Evolutionary conservation across 352 stramenopile genomes (phyloP), one percentile per base, ranked within the genome.

Genomic region (Pythium dissotocum): DNA sequence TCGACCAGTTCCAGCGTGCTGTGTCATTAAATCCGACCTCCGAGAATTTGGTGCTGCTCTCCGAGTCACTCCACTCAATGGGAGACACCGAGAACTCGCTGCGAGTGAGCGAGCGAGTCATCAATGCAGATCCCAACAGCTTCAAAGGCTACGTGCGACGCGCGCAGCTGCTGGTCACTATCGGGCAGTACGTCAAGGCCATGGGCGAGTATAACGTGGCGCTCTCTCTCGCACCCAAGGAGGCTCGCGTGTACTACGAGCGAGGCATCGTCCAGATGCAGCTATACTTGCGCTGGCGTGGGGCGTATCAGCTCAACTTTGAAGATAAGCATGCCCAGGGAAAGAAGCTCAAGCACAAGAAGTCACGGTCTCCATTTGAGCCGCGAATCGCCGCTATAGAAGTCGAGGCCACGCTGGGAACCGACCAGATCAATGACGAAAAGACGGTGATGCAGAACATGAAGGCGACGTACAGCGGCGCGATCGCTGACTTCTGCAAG

Each of bases 11-110:
- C 53, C 79, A 92, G 58, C 77, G 71, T 26, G 83, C 82, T 1
- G 85, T 85, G 26, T 63, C 75, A 14, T 67, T 87, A 4, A 82
- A 88, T 42, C 85, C 83, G 38, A 91, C 77, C 4, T 82, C 77
- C 7, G 85, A 89, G 35, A 94, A 94, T 55, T 71, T 94, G n/a
- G 82, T 90, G 24, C 42, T 94, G 52, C 66, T 94, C 0, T 94
- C 85, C 8, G 85, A 94, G 67, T 89, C 85, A 26, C 64, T 94
- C 2, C 85, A 94, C 61, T 92, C 85, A 12, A 77, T 92, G 58
- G 85, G 85, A 18, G 85, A 94, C 64, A 94, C 85, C 21, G 83
- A 90, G 59, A 91, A 90, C 64, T 90, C 85, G 60, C 60, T 92
- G 58, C 77, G 82, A 13, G 77, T 90, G 55, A 94, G 85, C 55